A percentile compares a stretch with the other conserved stretches of the same genome.
phyloP scores from a whole-genome alignment of 345 rosid genomes.

The Salix suchowensis region DNA sequence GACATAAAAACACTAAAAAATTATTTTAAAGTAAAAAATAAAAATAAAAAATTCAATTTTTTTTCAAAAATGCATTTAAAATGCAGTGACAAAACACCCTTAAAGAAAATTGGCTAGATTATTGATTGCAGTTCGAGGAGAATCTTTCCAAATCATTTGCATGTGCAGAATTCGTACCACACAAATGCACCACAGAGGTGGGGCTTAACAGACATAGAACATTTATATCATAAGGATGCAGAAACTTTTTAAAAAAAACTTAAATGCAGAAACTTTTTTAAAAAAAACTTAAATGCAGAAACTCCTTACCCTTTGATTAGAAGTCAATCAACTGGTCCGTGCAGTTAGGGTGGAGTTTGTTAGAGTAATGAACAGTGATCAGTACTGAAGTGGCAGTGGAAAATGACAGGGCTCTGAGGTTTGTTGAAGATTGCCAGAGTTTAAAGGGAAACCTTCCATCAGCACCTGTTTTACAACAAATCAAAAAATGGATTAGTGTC shows the following conservation, averaged over 20 bases:
- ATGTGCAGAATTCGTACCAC: too few relatives aligned
- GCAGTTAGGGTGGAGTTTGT: slow-evolving; percentile 19
- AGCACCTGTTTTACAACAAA: slow-evolving; percentile 6
- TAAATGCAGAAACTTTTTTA: neutral
- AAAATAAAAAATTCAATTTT: too few relatives aligned
- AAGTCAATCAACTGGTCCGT: slow-evolving; percentile 26
- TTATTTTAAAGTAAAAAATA: too few relatives aligned
- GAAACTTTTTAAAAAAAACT: too few relatives aligned
- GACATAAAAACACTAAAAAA: too few relatives aligned
- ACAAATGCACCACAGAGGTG: too few relatives aligned
- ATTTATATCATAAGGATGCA: neutral
- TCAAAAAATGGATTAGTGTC: neutral
- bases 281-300: neutral
- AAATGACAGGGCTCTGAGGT: slow-evolving; percentile 5
- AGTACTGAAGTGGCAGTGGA: slow-evolving; percentile 2
- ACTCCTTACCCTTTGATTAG: slow-evolving; percentile 20
- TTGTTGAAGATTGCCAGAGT: slow-evolving; percentile 16
- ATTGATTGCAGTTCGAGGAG: too few relatives aligned
- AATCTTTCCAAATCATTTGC: too few relatives aligned
- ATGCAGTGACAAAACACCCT: too few relatives aligned
- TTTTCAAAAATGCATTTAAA: too few relatives aligned
- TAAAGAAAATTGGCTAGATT: too few relatives aligned
- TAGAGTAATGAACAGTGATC: slow-evolving; percentile 3
- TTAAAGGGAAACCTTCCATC: slow-evolving; percentile 12
- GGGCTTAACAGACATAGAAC: neutral